Percentiles rank a stretch among this genome's conserved stretches.
phyloP scores from a whole-genome alignment of 164 flowering plant genomes.

The Aristolochia fimbriata region DNA sequence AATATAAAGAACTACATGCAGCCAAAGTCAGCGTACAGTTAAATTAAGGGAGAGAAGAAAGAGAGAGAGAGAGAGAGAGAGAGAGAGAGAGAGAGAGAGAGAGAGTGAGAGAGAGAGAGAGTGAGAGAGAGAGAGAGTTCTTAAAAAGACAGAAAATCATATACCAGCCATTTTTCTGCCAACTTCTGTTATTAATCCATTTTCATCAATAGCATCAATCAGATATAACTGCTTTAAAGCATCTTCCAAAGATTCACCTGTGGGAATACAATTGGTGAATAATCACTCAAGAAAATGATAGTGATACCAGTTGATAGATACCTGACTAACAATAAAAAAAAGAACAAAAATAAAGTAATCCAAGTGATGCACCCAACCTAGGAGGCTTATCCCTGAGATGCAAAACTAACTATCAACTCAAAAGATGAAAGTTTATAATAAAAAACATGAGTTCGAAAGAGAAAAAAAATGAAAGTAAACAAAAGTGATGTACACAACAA shows the following conservation, averaged over 20 bases:
- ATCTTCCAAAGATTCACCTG: slow-evolving; percentile 80
- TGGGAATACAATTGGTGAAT: slow-evolving; percentile 14
- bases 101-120: too few species aligned
- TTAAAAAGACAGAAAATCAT: neutral
- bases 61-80: too few species aligned
- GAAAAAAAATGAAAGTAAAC: too few species aligned
- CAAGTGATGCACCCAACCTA: neutral
- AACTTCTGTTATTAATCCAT: slow-evolving; percentile 66
- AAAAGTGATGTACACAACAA: too few species aligned
- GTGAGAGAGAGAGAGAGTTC: neutral
- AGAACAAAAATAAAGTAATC: neutral
- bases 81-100: too few species aligned
- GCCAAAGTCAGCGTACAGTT: neutral
- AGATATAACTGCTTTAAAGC: slow-evolving; percentile 88
- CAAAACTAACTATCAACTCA: neutral
- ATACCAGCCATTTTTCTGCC: slow-evolving; percentile 68
- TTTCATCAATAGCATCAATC: slow-evolving; percentile 90
- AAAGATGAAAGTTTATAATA: neutral
- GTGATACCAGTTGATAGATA: neutral
- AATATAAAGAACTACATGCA: neutral
- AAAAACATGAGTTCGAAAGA: too few species aligned
- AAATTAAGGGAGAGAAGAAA: neutral
- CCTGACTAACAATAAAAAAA: neutral
- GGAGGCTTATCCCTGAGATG: neutral
- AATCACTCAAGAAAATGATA: neutral